Base-by-base conservation (phyloP, 768 basidiomycete genomes). In the Lactarius pseudohatsudake region DNA sequence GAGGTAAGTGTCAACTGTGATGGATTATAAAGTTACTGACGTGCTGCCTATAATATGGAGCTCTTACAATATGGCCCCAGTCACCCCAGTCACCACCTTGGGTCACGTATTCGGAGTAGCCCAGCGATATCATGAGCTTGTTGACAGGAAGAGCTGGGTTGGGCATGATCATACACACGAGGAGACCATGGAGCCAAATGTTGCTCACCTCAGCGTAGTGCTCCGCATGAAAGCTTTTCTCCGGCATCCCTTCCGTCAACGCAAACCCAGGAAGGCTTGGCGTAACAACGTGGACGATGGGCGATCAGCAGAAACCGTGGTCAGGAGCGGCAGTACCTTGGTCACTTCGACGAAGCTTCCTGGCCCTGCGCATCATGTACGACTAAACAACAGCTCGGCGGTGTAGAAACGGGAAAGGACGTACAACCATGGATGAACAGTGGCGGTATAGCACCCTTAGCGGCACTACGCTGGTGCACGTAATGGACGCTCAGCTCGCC, bases 281-380 rank as follows among this genome's bases (percentile, higher is more conserved):
- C 0, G 79, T 79, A 0, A 87, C 82, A 22, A 87, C 82, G 67
- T 86, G 83, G 70, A 86, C 30, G 86, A 81, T 1, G 85, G 85
- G 6, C 81, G 77, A 1, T 76, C 70, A 6, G 74, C 57, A 4
- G 79, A 76, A 0, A 75, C 72, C 56, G 40, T 74, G 0, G 78
- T 74, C 43, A 43, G 20, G 20, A 43, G 43, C 43, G 43, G 43
- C 43, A 43, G 43, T 13, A 43, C 2, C 43, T 43, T 43, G 1
- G 38, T 38, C 38, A 15, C 13, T 30, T 38, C 38, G 13, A 38
- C 10, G 38, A 38, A 11, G 13, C 10, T 38, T 3, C 38, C 11
- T 38, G 13, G 11, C 38, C 11, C 38, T 38, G 13, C 1, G 34
- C 9, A 7, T 11, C 38, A 11, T 9, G 32, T 38, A 38, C 30